Conservation (phyloP, 768 basidiomycete genomes). For the Rhodotorula diobovata region DNA sequence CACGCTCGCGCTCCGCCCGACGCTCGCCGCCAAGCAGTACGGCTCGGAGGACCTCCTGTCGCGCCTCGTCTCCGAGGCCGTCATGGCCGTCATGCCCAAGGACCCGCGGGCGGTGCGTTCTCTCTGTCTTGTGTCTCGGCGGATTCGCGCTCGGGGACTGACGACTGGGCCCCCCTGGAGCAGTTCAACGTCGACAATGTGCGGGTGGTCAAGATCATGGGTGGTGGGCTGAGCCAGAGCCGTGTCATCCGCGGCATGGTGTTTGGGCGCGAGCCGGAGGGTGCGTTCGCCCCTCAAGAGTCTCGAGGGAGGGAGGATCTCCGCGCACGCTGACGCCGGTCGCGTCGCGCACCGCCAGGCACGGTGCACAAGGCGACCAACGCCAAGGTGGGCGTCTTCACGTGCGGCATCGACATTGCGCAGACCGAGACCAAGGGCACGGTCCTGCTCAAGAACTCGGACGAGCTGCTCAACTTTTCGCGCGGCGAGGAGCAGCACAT, state of each 20-base stretch:
- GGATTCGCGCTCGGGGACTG: not conserved
- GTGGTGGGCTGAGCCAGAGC: conserved; percentile 77
- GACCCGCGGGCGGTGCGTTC: conserved; percentile 51
- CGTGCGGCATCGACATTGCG: conserved; percentile 81
- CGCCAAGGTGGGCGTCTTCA: conserved; percentile 94
- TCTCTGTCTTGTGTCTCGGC: not conserved
- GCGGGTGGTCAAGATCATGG: conserved; percentile 97
- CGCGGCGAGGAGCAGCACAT: conserved; percentile 92
- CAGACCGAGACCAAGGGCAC: conserved; percentile 99
- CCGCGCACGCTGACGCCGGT: not conserved
- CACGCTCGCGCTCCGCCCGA: conserved; percentile 71
- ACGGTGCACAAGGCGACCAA: conserved; percentile 72
- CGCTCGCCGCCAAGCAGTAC: conserved; percentile 96
- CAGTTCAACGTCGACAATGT: conserved; percentile 99
- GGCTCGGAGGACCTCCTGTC: conserved; percentile 81
- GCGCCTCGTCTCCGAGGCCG: conserved; percentile 83
- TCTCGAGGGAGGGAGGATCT: no score
- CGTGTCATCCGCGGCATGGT: conserved; percentile 96
- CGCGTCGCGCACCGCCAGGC: conserved; percentile 51
- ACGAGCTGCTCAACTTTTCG: conserved; percentile 96
- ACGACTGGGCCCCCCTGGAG: not conserved
- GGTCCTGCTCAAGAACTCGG: conserved; percentile 86
- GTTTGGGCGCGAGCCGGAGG: conserved; percentile 91
- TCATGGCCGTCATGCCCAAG: conserved; percentile 74
- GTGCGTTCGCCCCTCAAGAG: not conserved